Conservation (phyloP, 192 early-diverging fungal genomes). For the Coemansia sp. region DNA sequence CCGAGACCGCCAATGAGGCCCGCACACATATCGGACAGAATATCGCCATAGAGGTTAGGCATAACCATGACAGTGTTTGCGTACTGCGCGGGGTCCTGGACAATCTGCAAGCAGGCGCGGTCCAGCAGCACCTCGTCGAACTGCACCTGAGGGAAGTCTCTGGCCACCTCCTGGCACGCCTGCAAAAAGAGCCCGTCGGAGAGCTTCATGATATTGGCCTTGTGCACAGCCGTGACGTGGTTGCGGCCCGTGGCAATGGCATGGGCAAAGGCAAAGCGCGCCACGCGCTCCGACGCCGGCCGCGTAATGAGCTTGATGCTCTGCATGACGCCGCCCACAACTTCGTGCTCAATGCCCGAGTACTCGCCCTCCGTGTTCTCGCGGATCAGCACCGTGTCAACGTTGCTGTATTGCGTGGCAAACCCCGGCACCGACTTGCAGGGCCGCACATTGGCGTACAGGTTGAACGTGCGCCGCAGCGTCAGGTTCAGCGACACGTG, state of each 20-base stretch:
- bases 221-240: conserved; percentile 97
- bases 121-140: conserved; percentile 94
- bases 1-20: conserved; percentile 98
- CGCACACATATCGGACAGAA: conserved; percentile 96
- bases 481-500: conserved; percentile 95
- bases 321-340: conserved; percentile 97
- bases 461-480: conserved; percentile 92
- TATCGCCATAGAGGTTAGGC: conserved; percentile 99
- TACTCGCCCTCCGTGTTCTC: conserved; percentile 99
- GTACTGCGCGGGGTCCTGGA: conserved; percentile 90
- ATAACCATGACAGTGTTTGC: conserved; percentile 98
- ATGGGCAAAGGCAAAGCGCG: conserved; percentile 95
- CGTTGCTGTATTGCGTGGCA: conserved; percentile 95
- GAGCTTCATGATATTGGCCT: conserved; percentile 96
- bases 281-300: conserved; percentile 89
- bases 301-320: conserved; percentile 99
- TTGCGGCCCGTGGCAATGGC: conserved; percentile 87
- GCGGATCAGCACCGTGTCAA: conserved; percentile 97
- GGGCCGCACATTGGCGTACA: conserved; percentile 98
- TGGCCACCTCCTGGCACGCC: conserved; percentile 88
- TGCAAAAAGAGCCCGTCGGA: conserved; percentile 98
- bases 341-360: conserved; percentile 97
- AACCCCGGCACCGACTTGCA: conserved; percentile 97
- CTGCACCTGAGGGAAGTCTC: conserved; percentile 90
- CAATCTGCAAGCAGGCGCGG: conserved; percentile 93